A percentile compares a stretch with the other conserved stretches of the same genome.
Conservation (phyloP, 78 protist species). For the Guillardia theta region DNA sequence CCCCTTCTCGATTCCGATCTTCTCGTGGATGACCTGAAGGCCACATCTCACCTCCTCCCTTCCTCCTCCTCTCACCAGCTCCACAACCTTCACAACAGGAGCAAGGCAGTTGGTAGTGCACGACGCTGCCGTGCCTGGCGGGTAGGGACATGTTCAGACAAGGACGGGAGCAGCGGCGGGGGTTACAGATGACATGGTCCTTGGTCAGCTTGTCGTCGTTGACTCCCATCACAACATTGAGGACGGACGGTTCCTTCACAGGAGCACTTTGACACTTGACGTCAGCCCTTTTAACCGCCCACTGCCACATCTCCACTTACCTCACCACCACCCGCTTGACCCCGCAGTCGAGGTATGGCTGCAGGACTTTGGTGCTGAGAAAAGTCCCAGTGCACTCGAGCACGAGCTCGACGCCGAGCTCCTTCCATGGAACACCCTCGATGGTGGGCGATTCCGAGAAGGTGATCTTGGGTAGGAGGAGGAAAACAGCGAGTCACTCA, state of each 20-base stretch:
- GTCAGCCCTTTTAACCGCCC: too few species aligned
- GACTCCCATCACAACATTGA: slow-evolving; percentile 92
- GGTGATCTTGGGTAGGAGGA: too few species aligned
- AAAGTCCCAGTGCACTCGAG: not conserved
- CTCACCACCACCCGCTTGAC: slow-evolving; percentile 32
- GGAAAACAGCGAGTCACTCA: too few species aligned
- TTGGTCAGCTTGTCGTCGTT: slow-evolving; percentile 76
- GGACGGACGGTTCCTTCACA: not conserved
- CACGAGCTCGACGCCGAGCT: not conserved
- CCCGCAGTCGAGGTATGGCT: slow-evolving; percentile 39
- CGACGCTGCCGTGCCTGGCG: slow-evolving; percentile 89
- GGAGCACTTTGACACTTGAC: too few species aligned
- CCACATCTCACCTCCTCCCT: not conserved
- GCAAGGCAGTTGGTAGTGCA: slow-evolving; percentile 99
- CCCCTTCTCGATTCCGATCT: not conserved
- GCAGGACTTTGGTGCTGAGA: not conserved
- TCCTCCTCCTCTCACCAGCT: too few species aligned
- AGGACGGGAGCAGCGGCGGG: too few species aligned
- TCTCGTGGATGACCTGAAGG: slow-evolving; percentile 39
- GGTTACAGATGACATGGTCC: not conserved
- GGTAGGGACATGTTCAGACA: too few species aligned
- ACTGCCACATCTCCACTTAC: too few species aligned
- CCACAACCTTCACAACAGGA: slow-evolving; percentile 96
- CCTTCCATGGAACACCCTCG: not conserved
- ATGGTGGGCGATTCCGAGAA: not conserved